phyloP scores from a whole-genome alignment of 1,284 basidiomycete species.

The Puccinia polysora region DNA sequence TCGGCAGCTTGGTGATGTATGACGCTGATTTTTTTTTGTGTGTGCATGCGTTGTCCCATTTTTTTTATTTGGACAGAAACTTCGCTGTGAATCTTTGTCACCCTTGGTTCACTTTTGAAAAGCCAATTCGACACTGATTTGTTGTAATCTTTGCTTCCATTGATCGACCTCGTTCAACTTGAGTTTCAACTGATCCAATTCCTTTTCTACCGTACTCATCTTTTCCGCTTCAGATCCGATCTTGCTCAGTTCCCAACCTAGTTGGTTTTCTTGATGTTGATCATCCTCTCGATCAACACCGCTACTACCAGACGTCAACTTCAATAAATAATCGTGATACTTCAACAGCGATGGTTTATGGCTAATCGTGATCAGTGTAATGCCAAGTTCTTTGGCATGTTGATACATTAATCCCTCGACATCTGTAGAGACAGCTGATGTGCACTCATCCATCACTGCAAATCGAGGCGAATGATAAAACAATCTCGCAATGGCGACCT shows the following conservation, averaged over 20 bases:
- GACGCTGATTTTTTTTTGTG: too few relatives aligned
- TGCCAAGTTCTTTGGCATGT: slow-evolving; percentile 81
- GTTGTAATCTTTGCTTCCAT: slow-evolving; percentile 54
- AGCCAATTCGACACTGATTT: slow-evolving; percentile 54
- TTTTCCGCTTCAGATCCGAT: slow-evolving; percentile 67
- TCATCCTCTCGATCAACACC: too few relatives aligned
- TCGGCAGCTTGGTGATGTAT: too few relatives aligned
- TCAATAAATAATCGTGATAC: slow-evolving; percentile 76
- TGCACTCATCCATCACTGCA: slow-evolving; percentile 70
- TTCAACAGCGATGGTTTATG: slow-evolving; percentile 72
- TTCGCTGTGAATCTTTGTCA: too few relatives aligned
- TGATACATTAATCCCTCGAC: slow-evolving; percentile 96
- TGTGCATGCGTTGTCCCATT: too few relatives aligned
- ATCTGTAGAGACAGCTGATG: slow-evolving; percentile 91
- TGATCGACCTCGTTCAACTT: slow-evolving; percentile 54
- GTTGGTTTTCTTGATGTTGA: too few relatives aligned
- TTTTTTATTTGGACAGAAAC: too few relatives aligned
- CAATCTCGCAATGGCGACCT: slow-evolving; percentile 79
- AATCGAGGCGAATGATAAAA: slow-evolving; percentile 74
- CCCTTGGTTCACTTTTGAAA: slow-evolving; percentile 49
- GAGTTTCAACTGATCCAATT: slow-evolving; percentile 53
- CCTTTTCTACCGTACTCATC: slow-evolving; percentile 60
- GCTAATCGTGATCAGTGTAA: slow-evolving; percentile 83
- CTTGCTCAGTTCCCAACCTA: slow-evolving; percentile 64
- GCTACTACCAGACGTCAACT: too few relatives aligned